Base-by-base conservation (phyloP, 2,329 filamentous ascomycete genomes). In the Aspergillus tanneri region DNA sequence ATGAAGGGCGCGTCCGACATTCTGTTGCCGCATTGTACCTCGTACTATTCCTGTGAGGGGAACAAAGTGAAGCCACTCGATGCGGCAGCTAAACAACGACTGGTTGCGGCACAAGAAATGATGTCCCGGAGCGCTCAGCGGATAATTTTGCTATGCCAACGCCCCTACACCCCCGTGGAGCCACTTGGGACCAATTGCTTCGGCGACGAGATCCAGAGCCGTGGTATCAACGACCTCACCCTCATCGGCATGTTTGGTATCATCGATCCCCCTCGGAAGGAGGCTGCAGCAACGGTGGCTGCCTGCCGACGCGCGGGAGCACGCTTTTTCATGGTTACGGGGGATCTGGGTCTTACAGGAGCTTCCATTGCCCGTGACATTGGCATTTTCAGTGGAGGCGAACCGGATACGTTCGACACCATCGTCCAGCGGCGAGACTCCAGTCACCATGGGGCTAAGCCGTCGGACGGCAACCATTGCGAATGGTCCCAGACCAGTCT, bases 1-100 rank as follows among this genome's bases (percentile, higher is more conserved):
- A 87, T 90, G 64, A 90, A 92, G 64, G 87, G 88, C 2, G 88
- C 87, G 0, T 86, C 87, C 0, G 88, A 91, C 58, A 81, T 90
- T 19, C 76, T 91, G 0, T 76, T 91, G 1, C 74, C 76, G 2
- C 76, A 85, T 40, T 88, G 86, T 62, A 76, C 77, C 0, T 76
- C 76, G 16, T 84, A 85, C 51, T 76, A 63, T 62, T 71, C 84
- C 8, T 76, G 75, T n/a, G 70, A 77, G 5, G 75, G 81, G 9
- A 85, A 84, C 14, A 72, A 76, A 2, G 68, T 77, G 1, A 71
- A 76, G 43, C 65, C 70, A 5, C 71, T 90, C 8, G 78, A 81
- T 39, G 63, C 69, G 3, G 60, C 66, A 0, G 75, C 74, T 28
- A 71, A 71, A 8, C 64, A 68, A 0, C 70, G 72, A 5, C 76